Percentiles rank a stretch among this genome's conserved stretches.
phyloP scores from a whole-genome alignment of 306 rosid species.

The Prunus davidiana region DNA sequence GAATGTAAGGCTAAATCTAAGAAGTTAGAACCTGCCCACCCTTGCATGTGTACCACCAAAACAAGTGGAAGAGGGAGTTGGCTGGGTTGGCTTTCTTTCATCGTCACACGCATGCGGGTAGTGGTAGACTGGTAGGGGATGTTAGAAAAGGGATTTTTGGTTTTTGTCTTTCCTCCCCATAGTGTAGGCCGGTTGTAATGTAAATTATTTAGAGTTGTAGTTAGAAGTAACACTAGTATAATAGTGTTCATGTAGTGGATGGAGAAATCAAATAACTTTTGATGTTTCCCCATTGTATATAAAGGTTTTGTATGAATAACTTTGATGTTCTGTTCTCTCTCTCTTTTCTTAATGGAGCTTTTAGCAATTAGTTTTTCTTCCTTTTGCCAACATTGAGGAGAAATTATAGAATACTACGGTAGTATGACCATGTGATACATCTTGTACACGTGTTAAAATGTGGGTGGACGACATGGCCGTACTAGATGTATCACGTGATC shows the following conservation, averaged over 20 bases:
- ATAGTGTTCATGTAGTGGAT: not conserved
- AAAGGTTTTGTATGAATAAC: not conserved
- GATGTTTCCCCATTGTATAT: not conserved
- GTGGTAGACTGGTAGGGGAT: too few relatives aligned
- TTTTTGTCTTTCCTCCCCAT: not conserved
- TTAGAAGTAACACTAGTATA: not conserved
- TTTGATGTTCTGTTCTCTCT: not conserved
- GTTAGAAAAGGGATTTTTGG: not conserved
- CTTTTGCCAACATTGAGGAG: too few relatives aligned
- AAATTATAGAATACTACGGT: too few relatives aligned
- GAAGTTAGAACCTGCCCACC: not conserved
- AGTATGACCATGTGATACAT: too few relatives aligned
- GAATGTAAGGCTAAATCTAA: conserved; percentile 37
- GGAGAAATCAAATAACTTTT: not conserved
- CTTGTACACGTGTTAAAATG: too few relatives aligned
- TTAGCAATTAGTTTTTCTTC: too few relatives aligned
- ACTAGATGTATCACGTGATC: too few relatives aligned
- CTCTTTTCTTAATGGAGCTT: too few relatives aligned
- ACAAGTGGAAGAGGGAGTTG: not conserved
- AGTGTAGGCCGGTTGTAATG: not conserved
- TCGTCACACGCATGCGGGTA: not conserved
- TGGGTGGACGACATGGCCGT: too few relatives aligned
- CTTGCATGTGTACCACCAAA: not conserved
- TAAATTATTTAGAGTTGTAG: not conserved
- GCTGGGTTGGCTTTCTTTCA: not conserved